These are phyloP conservation scores for Medicago ruthenica DNA, from an alignment of 306 rosid species.

Conservation along the genomic window DNA sequence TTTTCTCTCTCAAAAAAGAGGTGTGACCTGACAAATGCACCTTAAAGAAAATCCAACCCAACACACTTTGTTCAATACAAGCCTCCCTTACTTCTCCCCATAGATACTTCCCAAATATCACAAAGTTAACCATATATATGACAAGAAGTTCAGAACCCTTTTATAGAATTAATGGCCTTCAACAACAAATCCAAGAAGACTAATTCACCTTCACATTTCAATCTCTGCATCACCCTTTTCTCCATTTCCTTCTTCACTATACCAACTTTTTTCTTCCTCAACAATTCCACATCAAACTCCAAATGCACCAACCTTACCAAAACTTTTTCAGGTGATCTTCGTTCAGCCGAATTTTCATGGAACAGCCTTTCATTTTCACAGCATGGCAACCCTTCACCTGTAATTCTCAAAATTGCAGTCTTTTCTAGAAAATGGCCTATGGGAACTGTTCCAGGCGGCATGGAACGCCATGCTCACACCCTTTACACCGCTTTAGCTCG, in stretches of 20 bases:
- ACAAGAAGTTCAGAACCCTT: constrained; percentile 30
- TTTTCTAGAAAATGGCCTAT: constrained; percentile 96
- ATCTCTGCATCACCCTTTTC: constrained; percentile 71
- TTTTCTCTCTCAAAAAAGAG: constrained; percentile 42
- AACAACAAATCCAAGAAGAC: constrained; percentile 63
- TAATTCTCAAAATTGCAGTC: constrained; percentile 75
- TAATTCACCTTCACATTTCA: constrained; percentile 51
- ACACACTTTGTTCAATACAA: constrained; percentile 60
- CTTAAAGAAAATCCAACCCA: constrained; percentile 35
- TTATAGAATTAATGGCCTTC: constrained; percentile 60
- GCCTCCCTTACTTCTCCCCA: constrained; percentile 47
- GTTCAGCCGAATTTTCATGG: constrained; percentile 77
- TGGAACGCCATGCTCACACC: constrained; percentile 95
- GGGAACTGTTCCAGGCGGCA: constrained; percentile 85
- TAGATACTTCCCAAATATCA: too few species aligned
- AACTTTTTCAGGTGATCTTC: constrained; percentile 83
- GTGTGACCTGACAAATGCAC: constrained; percentile 76
- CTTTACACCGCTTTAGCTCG: constrained; percentile 79
- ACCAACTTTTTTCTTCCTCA: constrained; percentile 74
- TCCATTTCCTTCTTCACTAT: constrained; percentile 76
- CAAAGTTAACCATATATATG: constrained; percentile 31
- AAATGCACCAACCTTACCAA: constrained; percentile 60
- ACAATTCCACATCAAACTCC: constrained; percentile 62
- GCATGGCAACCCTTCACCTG: constrained; percentile 42
- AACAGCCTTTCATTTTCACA: constrained; percentile 64